Base-by-base conservation (phyloP, 2,329 filamentous ascomycete species). In the Diaporthe citri region DNA sequence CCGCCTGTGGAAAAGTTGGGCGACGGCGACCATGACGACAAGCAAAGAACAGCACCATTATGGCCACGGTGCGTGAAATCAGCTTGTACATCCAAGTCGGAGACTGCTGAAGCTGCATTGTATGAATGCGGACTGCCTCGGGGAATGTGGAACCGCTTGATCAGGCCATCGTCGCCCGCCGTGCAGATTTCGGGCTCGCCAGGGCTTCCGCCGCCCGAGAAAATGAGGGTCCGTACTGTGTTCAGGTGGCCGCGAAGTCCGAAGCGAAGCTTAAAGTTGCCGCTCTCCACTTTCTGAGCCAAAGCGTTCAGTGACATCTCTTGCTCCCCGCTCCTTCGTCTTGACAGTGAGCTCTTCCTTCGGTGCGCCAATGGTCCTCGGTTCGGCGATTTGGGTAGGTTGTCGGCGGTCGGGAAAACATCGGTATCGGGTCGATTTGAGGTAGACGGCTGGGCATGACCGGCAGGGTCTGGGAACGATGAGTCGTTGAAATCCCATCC, bases 101-200 rank as follows among this genome's bases (percentile, higher is more conserved):
- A 94, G 69, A 90, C 89, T 28, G 89, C 89, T 78, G 87, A 90
- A 76, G 87, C 83, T 43, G 82, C 76, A n/a, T 80, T 83, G 46
- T 76, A 75, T 17, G 83, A 85, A 9, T 84, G 78, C 79, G 87
- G 83, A 73, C 93, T 93, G 78, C 96, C 94, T 56, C 94, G 93
- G 13, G 97, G 97, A 76, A 99, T 95, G 80, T 97, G 96, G 93
- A 97, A 99, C 71, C 97, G 92, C 84, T 99, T 99, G 82, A 99
- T 94, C 79, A 96, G 94, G 74, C 96, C 96, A 82, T 99, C 97
- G 80, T 99, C 97, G 73, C 96, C 95, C 67, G 94, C 95, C 4
- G 96, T 99, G 84, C 96, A 98, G 72, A 99, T 96, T 83, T 99
- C 97, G 2, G 97, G 97, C 82, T 99, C 97, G 4, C 95, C 95